A percentile compares a stretch with the other conserved stretches of the same genome.
These are phyloP conservation scores for Trametes elegans DNA, from an alignment of 768 basidiomycete genomes.

Conservation along the genomic window DNA sequence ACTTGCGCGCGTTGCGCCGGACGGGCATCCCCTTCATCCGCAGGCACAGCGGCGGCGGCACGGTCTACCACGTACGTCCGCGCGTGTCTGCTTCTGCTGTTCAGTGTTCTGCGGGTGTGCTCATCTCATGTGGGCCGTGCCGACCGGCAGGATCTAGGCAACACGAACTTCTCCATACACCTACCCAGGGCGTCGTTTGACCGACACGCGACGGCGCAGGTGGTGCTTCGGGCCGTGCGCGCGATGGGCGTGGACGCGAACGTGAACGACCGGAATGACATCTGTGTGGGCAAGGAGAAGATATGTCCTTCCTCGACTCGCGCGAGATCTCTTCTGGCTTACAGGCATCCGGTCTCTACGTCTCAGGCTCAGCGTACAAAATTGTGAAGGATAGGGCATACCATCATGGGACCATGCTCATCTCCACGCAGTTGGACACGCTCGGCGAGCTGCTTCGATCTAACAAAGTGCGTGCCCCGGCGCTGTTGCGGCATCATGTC, in stretches of 20 bases:
- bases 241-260: constrained; percentile 72
- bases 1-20: constrained; percentile 54
- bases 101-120: neutral
- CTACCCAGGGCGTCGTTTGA: constrained; percentile 81
- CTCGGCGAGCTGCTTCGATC: constrained; percentile 71
- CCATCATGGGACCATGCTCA: constrained; percentile 98
- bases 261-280: constrained; percentile 89
- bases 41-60: constrained; percentile 89
- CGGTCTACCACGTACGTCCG: constrained; percentile 89
- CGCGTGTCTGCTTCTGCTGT: neutral
- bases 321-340: neutral
- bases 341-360: constrained; percentile 44
- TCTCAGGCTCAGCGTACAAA: constrained; percentile 98
- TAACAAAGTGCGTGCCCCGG: constrained; percentile 51
- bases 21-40: constrained; percentile 73
- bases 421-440: constrained; percentile 71
- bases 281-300: constrained; percentile 84
- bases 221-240: constrained; percentile 76
- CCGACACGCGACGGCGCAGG: constrained; percentile 68
- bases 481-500: neutral
- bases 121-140: too few relatives aligned
- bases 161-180: constrained; percentile 96
- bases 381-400: constrained; percentile 88
- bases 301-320: constrained; percentile 51
- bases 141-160: constrained; percentile 92